A percentile compares a stretch with the other conserved stretches of the same genome.
Conservation (phyloP, 306 rosid species). For the Calophaca sinica region DNA sequence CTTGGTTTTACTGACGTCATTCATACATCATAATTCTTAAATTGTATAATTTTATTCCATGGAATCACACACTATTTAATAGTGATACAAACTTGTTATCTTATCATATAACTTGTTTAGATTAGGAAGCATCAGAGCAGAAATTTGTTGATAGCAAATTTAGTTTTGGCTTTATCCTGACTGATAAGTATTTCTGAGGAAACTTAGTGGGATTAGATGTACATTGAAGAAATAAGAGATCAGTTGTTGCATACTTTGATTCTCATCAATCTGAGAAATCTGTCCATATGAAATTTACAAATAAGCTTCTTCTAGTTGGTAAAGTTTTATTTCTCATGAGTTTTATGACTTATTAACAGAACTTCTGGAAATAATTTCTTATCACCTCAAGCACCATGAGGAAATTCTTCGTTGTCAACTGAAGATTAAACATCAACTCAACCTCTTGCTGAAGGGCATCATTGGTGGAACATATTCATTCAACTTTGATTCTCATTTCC, state of each 20-base stretch:
- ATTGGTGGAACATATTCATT: no score
- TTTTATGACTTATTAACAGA: constrained; percentile 50
- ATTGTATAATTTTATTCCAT: no score
- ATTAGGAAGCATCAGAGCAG: not conserved
- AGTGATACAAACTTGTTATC: no score
- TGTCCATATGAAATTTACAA: not conserved
- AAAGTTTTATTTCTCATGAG: not conserved
- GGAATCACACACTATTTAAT: no score
- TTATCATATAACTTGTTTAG: no score
- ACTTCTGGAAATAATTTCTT: constrained; percentile 65
- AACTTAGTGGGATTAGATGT: not conserved
- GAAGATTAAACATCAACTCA: no score
- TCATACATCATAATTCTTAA: no score
- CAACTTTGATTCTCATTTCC: no score
- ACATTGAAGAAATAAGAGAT: constrained; percentile 20
- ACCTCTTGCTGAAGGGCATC: no score
- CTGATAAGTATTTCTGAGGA: not conserved
- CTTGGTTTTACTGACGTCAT: no score
- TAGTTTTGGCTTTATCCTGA: constrained; percentile 11
- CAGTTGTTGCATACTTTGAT: constrained; percentile 27
- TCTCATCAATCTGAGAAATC: not conserved
- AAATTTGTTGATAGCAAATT: not conserved
- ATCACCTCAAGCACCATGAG: constrained; percentile 66
- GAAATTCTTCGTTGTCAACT: not conserved
- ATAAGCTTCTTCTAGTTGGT: not conserved